Percentiles rank a stretch among this genome's conserved stretches.
Conservation (phyloP, 2,329 filamentous ascomycete species). For the Alternaria sp. region DNA sequence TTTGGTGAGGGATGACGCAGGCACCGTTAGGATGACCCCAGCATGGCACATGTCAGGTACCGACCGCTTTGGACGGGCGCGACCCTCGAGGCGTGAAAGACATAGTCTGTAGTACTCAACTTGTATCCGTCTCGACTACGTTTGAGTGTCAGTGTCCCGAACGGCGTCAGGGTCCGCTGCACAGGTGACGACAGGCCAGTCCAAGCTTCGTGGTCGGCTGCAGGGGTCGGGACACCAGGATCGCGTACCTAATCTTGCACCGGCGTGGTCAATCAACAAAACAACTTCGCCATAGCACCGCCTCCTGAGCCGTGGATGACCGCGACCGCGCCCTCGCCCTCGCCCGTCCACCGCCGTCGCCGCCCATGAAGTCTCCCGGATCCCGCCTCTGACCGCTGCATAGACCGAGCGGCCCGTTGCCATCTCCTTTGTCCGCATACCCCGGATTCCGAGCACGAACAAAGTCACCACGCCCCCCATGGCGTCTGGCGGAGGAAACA, state of each 20-base stretch:
- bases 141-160: neutral
- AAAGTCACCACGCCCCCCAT: slow-evolving; percentile 50
- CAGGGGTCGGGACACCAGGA: slow-evolving; percentile 24
- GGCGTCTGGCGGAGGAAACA: slow-evolving; percentile 87
- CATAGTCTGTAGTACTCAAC: neutral
- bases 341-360: slow-evolving; percentile 7
- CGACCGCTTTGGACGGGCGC: neutral
- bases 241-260: slow-evolving; percentile 35
- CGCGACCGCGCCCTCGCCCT: neutral
- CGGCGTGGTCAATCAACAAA: slow-evolving; percentile 26
- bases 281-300: slow-evolving; percentile 26
- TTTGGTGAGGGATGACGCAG: slow-evolving; percentile 14
- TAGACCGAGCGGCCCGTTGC: slow-evolving; percentile 16
- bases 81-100: neutral
- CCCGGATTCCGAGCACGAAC: slow-evolving; percentile 5
- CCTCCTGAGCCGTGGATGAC: slow-evolving; percentile 30
- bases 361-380: slow-evolving; percentile 39
- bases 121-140: neutral
- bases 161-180: slow-evolving; percentile 7
- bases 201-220: slow-evolving; percentile 7
- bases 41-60: slow-evolving; percentile 1
- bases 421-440: slow-evolving; percentile 19
- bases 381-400: slow-evolving; percentile 30
- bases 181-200: slow-evolving; percentile 3
- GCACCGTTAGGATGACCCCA: neutral